Evolutionary conservation across 192 early-diverging fungal species (phyloP), one percentile per base, ranked within the genome.

Genomic region (Phycomyces nitens): DNA sequence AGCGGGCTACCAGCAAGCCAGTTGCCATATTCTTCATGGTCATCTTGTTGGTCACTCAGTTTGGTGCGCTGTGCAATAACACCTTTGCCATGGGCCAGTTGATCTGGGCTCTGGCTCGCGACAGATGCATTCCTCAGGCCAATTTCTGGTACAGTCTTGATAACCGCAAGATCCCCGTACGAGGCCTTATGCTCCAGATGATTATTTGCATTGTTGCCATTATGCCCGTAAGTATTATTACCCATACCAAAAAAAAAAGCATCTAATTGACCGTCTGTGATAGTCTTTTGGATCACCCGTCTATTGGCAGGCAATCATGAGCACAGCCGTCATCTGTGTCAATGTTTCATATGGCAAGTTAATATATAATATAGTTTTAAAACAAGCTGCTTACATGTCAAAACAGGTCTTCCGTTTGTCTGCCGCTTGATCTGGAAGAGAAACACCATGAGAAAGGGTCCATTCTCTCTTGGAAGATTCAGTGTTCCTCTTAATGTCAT

Each of bases 71-170:
- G n/a, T 71, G 65, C 51, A 73, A 77, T 10, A 75, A 64, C 1
- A 62, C 72, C 9, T 60, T 74, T 0, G 79, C 73, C 61, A 71
- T 66, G 40, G 68, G 70, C 22, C 79, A 77, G n/a, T 70, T 81
- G 55, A 71, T 81, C 22, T 81, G 74, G 62, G 76, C 79, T 8
- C 70, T 81, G 56, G 65, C 79, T 24, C 79, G 79, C n/a, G 79
- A 81, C 60, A 73, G 76, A 18, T 74, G 73, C 42, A 69, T 81
- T 39, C 79, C 79, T 4, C 68, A 68, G 23, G 77, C 79, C 16
- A 68, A 65, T 16, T 75, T 68, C 53, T 71, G 75, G 16, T 74
- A 77, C 23, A 55, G 58, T 53, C 57, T 81, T 24, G 68, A 71
- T 0, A 62, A 60, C 1, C 56, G 68, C 22, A 72, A 70, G 21